Base-by-base conservation (phyloP, 345 rosid genomes). In the Arabidopsis arenosa region DNA sequence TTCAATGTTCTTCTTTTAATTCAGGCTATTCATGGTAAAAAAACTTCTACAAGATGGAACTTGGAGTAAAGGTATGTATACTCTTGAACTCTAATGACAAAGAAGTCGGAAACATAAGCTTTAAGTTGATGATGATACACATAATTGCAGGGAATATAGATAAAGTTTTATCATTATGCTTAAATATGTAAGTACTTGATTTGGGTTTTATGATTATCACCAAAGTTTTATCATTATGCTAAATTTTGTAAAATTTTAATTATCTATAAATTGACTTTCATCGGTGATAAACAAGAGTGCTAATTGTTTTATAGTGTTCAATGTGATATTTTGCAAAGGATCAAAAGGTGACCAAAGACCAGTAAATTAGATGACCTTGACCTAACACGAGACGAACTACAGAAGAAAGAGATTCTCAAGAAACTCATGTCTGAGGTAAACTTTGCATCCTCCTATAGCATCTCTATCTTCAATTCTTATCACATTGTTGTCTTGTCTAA, bases 381-480 rank as follows among this genome's bases (percentile, higher is more conserved):
- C 72, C 88, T 28, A 48, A 30, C 35, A 68, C 33, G 99, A 43
- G 98, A 92, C 14, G 99, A 93, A 84, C 82, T 87, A 76, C 96
- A 90, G 81, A 92, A 90, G 83, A 96, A 93, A 85, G 99, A 92
- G 12, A 73, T 95, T 58, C 79, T 95, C 66, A 95, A 95, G 87
- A 90, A 90, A 73, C 90, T 95, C 81, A 93, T 95, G 99, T 72
- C 97, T 52, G 59, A 40, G 67, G 81, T 77, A 65, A 32, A 47
- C 33, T 26, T 36, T 9, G 43, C 48, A 54, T 74, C 47, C 36
- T 53, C 17, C 18, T 40, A 14, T 18, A n/a, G 8, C 40, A 47
- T 57, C 3, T 72, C 44, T 69, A 26, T 58, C 33, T 12, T 43
- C 30, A 6, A 14, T 49, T 11, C 30, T 12, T 3, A 63, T 9